These are phyloP conservation scores for Inonotus obliquus DNA, from an alignment of 1,284 basidiomycete species.

Conservation along the genomic window DNA sequence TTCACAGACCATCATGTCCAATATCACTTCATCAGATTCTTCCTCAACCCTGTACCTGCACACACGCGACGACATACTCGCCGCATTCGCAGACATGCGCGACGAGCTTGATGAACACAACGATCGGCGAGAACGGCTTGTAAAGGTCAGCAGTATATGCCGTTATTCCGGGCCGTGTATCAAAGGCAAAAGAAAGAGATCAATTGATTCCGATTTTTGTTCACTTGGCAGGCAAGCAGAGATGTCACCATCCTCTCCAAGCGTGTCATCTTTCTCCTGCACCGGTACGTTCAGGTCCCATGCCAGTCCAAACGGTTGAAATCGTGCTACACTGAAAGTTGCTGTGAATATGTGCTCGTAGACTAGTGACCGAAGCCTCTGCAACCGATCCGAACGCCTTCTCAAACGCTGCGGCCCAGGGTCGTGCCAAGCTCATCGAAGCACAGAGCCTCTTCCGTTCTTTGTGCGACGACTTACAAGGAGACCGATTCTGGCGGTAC, in stretches of 20 bases:
- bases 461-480: conserved; percentile 61
- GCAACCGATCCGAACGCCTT: conserved; percentile 24
- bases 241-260: conserved; percentile 94
- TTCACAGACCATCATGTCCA: too few relatives aligned
- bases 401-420: conserved; percentile 48
- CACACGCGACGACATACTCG: conserved; percentile 27
- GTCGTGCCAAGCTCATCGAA: conserved; percentile 64
- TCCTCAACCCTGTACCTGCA: conserved; percentile 1
- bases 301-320: background rate
- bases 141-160: conserved; percentile 54
- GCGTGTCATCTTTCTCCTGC: conserved; percentile 91
- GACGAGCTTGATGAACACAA: conserved; percentile 70
- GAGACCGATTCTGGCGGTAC: conserved; percentile 79
- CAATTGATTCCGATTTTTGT: background rate
- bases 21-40: background rate
- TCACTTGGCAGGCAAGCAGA: conserved; percentile 52
- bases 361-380: conserved; percentile 19
- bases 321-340: background rate
- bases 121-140: conserved; percentile 75
- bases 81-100: conserved; percentile 56
- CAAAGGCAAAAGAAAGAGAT: conserved; percentile 1
- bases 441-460: conserved; percentile 63
- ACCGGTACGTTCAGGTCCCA: conserved; percentile 60
- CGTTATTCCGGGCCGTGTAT: too few relatives aligned
- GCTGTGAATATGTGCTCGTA: conserved; percentile 9